Evolutionary conservation across 106 monocot genomes (phyloP).

Genomic region (Dioscorea zingiberensis): DNA sequence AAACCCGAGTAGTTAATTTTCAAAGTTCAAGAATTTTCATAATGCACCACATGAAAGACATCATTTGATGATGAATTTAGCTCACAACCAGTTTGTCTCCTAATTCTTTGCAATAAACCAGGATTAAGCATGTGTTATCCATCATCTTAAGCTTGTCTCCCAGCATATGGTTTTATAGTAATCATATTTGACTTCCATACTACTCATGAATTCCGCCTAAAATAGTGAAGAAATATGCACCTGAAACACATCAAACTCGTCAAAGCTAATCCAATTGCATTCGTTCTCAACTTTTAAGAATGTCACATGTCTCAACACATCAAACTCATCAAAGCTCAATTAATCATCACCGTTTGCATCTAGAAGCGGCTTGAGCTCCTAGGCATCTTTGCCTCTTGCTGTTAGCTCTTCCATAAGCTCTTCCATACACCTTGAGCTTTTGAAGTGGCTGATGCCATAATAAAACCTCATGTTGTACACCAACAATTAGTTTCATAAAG

Average conservation of each 20-base stretch:
- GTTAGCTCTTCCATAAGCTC: constrained; percentile 92
- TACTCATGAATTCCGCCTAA: constrained; percentile 56
- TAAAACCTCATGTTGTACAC: no score
- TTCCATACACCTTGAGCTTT: no score
- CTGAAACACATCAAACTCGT: no score
- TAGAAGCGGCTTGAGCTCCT: constrained; percentile 83
- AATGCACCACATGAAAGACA: no score
- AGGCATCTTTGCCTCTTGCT: constrained; percentile 73
- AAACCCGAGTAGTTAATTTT: no score
- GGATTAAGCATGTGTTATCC: constrained; percentile 70
- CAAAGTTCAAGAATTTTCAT: no score
- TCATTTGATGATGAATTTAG: constrained; percentile 1
- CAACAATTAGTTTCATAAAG: no score
- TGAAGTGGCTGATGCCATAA: no score
- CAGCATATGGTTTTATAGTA: constrained; percentile 49
- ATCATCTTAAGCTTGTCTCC: constrained; percentile 57
- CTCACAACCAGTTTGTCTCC: constrained; percentile 40
- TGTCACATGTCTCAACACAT: constrained; percentile 72
- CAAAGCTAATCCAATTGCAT: no score
- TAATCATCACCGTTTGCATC: constrained; percentile 90
- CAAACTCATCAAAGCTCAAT: constrained; percentile 88
- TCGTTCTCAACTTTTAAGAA: neutral
- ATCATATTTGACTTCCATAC: constrained; percentile 56
- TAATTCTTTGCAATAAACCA: constrained; percentile 75
- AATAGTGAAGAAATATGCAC: neutral